phyloP scores from a whole-genome alignment of 2,329 filamentous ascomycete species.

The Neonectria punicea region DNA sequence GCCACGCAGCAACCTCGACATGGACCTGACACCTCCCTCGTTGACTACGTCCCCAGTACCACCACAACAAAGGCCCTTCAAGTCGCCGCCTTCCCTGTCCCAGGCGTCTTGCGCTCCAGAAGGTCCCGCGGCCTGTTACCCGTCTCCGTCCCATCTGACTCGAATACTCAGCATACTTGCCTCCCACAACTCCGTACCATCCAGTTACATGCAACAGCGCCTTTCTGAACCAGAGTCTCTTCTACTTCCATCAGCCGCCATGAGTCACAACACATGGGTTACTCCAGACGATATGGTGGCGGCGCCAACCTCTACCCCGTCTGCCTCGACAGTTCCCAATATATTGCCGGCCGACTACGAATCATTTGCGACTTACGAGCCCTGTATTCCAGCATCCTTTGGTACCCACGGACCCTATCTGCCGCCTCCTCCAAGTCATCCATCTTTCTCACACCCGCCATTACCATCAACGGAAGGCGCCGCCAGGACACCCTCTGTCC shows the following conservation, averaged over 20 bases:
- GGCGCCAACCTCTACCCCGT: slow-evolving; percentile 44
- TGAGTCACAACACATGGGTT: slow-evolving; percentile 58
- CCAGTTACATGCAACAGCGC: slow-evolving; percentile 53
- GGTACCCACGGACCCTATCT: slow-evolving; percentile 58
- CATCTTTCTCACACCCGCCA: slow-evolving; percentile 34
- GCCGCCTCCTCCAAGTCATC: slow-evolving; percentile 45
- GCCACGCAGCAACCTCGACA: slow-evolving; percentile 48
- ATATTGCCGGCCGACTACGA: slow-evolving; percentile 63
- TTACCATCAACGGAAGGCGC: slow-evolving; percentile 32
- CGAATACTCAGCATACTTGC: slow-evolving; percentile 57
- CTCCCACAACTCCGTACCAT: slow-evolving; percentile 51
- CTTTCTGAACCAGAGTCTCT: slow-evolving; percentile 29
- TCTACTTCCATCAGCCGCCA: slow-evolving; percentile 46
- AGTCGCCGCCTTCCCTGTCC: slow-evolving; percentile 46
- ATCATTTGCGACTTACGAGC: slow-evolving; percentile 60
- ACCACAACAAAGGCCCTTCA: slow-evolving; percentile 37
- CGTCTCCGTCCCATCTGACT: slow-evolving; percentile 56
- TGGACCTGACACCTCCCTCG: slow-evolving; percentile 62
- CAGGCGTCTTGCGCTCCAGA: slow-evolving; percentile 42
- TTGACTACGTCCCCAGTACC: slow-evolving; percentile 56
- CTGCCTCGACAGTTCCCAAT: slow-evolving; percentile 55
- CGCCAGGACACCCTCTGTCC: slow-evolving; percentile 28
- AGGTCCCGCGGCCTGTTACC: slow-evolving; percentile 56
- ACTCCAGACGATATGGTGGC: slow-evolving; percentile 53
- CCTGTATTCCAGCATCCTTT: slow-evolving; percentile 54